Evolutionary conservation across 1,284 basidiomycete species (phyloP).

Genomic region (Naganishia cerealis): DNA sequence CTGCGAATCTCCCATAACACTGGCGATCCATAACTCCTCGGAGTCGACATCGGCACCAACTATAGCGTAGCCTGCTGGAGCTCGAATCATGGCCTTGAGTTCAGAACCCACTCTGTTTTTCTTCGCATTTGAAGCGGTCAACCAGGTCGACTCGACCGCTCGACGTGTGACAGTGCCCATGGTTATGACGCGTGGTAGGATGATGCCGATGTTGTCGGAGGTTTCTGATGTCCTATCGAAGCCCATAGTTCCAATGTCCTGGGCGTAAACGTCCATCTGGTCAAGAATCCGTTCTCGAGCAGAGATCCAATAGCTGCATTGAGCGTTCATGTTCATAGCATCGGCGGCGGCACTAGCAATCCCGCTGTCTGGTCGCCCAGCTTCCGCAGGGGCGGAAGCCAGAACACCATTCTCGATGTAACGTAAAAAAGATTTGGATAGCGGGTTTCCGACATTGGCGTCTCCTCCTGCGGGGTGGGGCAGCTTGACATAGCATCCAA

Average conservation of each 20-base stretch:
- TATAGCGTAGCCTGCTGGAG: slow-evolving; percentile 87
- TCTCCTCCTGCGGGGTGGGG: slow-evolving; percentile 94
- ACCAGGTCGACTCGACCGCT: slow-evolving; percentile 97
- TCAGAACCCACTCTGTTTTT: slow-evolving; percentile 95
- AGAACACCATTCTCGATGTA: slow-evolving; percentile 82
- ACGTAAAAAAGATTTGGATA: slow-evolving; percentile 85
- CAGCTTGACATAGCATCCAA: slow-evolving; percentile 74
- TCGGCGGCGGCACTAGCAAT: slow-evolving; percentile 73
- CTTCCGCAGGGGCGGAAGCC: slow-evolving; percentile 55
- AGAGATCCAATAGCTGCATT: slow-evolving; percentile 97
- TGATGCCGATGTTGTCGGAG: slow-evolving; percentile 71
- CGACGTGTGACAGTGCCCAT: slow-evolving; percentile 98
- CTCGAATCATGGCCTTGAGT: slow-evolving; percentile 94
- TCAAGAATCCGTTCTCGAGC: slow-evolving; percentile 87
- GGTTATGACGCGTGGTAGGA: slow-evolving; percentile 91
- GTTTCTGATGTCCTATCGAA: slow-evolving; percentile 38
- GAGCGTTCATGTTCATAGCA: slow-evolving; percentile 87
- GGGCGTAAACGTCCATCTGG: slow-evolving; percentile 90
- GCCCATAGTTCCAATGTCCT: slow-evolving; percentile 58
- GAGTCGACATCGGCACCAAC: slow-evolving; percentile 99
- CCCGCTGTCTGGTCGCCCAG: slow-evolving; percentile 43
- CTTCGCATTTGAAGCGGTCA: slow-evolving; percentile 97
- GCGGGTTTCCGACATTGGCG: slow-evolving; percentile 89
- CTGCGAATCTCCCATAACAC: slow-evolving; percentile 97
- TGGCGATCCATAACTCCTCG: slow-evolving; percentile 98